phyloP scores from a whole-genome alignment of 441 rosid genomes.

The Capsella rubella region DNA sequence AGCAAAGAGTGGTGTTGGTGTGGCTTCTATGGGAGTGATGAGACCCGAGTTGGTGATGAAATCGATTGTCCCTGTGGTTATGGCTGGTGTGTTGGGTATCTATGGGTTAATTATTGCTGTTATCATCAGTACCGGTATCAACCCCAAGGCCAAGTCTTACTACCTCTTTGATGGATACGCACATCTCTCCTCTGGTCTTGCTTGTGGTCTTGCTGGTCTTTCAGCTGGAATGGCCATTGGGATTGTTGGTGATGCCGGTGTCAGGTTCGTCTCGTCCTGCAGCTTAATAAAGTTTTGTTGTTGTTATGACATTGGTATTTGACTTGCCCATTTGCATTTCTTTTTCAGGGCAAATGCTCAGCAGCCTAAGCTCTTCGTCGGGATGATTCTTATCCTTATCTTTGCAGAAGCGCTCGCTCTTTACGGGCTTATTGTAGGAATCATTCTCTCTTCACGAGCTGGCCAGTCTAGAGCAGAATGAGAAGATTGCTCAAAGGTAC shows the following conservation, averaged over 20 bases:
- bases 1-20: conserved; percentile 46
- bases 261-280: conserved; percentile 43
- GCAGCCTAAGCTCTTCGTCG: conserved; percentile 51
- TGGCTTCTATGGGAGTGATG: conserved; percentile 58
- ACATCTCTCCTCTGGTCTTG: conserved; percentile 52
- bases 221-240: conserved; percentile 59
- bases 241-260: conserved; percentile 58
- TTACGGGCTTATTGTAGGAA: conserved; percentile 50
- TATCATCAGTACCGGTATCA: conserved; percentile 57
- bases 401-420: conserved; percentile 51
- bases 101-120: conserved; percentile 57
- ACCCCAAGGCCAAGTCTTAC: conserved; percentile 55
- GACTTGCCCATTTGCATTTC: conserved; percentile 4
- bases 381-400: conserved; percentile 51
- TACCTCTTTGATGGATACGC: conserved; percentile 55
- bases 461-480: conserved; percentile 52
- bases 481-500: conserved; percentile 24
- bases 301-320: not conserved
- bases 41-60: conserved; percentile 58
- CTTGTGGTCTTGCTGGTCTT: conserved; percentile 54
- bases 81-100: conserved; percentile 63
- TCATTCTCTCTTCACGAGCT: conserved; percentile 49
- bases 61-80: conserved; percentile 56
- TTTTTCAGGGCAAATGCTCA: conserved; percentile 50
- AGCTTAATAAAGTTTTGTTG: not conserved